Evolutionary conservation across 108 stramenopile species (phyloP).

Genomic region (Pseudonitzschia pungens): DNA sequence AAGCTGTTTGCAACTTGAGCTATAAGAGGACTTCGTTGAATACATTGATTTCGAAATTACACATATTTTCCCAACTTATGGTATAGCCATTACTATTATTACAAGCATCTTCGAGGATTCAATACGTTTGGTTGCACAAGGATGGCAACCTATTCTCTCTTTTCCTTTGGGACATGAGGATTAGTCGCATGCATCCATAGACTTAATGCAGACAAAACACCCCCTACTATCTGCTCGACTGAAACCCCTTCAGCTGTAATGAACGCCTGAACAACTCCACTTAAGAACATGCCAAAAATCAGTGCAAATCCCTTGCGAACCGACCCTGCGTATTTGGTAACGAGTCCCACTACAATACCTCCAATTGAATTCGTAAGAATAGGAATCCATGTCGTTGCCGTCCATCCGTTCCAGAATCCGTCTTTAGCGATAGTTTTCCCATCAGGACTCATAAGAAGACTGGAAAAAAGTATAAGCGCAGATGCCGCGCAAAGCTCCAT

Average conservation of each 20-base stretch:
- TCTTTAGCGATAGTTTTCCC: slow-evolving; percentile 53
- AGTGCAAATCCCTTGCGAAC: slow-evolving; percentile 90
- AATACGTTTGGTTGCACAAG: neutral
- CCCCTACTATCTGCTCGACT: slow-evolving; percentile 61
- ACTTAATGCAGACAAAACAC: slow-evolving; percentile 72
- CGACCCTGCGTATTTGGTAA: slow-evolving; percentile 91
- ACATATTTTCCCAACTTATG: too few relatives aligned
- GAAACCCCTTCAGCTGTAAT: slow-evolving; percentile 46
- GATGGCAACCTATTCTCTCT: slow-evolving; percentile 6
- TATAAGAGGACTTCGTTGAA: too few relatives aligned
- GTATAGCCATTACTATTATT: neutral
- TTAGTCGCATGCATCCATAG: slow-evolving; percentile 78
- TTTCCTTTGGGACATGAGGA: slow-evolving; percentile 43
- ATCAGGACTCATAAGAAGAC: slow-evolving; percentile 63
- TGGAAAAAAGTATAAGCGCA: slow-evolving; percentile 38
- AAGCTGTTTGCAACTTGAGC: too few relatives aligned
- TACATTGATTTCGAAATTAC: too few relatives aligned
- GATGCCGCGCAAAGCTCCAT: slow-evolving; percentile 84
- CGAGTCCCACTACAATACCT: slow-evolving; percentile 92
- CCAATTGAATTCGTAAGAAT: slow-evolving; percentile 86
- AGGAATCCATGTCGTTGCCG: slow-evolving; percentile 66
- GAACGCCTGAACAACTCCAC: slow-evolving; percentile 66
- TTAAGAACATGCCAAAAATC: slow-evolving; percentile 83
- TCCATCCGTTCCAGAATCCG: slow-evolving; percentile 85
- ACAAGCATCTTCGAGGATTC: neutral